Base-by-base conservation (phyloP, 192 early-diverging fungal species). In the Helicostylum pulchrum region DNA sequence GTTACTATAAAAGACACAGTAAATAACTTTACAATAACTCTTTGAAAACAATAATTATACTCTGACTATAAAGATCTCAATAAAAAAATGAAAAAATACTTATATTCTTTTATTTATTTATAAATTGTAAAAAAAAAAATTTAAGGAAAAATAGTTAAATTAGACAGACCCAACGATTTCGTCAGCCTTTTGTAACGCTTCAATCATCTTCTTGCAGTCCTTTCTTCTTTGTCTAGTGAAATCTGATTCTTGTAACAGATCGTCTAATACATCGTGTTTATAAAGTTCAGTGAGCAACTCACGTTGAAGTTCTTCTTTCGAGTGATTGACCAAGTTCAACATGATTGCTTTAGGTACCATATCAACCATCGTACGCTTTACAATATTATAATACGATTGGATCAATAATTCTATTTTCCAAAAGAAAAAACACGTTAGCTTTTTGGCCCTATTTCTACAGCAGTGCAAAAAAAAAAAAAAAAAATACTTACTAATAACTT, bases 201-300 rank as follows among this genome's bases (percentile, higher is more conserved):
- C 92, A 75, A 99, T 97, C 98, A 99, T 99, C 83, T 94, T 96
- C 74, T 91, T 93, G 85, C 95, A 97, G 74, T 99, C 97, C 69
- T 85, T 84, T 63, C 97, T 86, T 67, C 96, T 83, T 68, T 88
- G 85, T 61, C 94, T 86, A 2, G 95, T 97, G 55, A 81, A 82
- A 61, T 99, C 98, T 65, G 88, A 91, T 83, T 99, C 98, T 80
- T 98, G 93, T 73, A 99, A 79, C 57, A 94, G 79, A 32, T 99
- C 96, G 56, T 93, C 90, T 65, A 98, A 80, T 19, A 91, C 91
- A 55, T 98, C 96, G 26, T 86, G 83, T 85, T 99, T 97, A 82
- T 99, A 99, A 30, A 99, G 78, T 78, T 99, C 96, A 61, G 90
- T 81, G n/a, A 99, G 81, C 42, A 99, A 79, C 78, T 98, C 95